These are phyloP conservation scores for Diaporthe amygdali DNA, from an alignment of 2,329 filamentous ascomycete species.

Conservation along the genomic window DNA sequence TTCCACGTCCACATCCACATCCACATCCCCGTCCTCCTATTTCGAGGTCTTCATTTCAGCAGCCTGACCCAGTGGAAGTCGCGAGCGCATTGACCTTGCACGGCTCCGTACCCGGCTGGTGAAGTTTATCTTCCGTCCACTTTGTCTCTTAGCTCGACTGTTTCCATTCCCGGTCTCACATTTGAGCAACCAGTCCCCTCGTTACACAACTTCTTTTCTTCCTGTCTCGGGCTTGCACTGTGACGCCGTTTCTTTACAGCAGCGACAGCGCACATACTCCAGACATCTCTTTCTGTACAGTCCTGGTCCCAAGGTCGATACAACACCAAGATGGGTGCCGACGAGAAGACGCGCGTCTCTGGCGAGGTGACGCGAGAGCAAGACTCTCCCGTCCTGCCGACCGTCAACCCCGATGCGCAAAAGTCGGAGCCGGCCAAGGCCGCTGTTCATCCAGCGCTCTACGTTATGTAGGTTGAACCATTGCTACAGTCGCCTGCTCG, in stretches of 20 bases:
- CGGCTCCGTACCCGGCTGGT: not conserved
- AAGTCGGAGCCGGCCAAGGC: constrained; percentile 71
- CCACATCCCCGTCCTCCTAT: not conserved
- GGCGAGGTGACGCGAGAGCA: constrained; percentile 73
- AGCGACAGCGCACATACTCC: constrained; percentile 1
- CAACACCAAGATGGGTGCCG: constrained; percentile 59
- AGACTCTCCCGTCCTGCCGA: constrained; percentile 72
- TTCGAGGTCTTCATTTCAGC: not conserved
- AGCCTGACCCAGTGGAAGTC: not conserved
- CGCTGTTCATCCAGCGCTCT: constrained; percentile 80
- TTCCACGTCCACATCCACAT: not conserved
- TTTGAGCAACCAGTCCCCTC: constrained; percentile 22
- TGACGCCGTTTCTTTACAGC: not conserved
- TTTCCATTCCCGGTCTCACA: not conserved
- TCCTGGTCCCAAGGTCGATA: not conserved
- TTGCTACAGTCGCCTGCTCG: not conserved
- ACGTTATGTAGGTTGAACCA: constrained; percentile 67
- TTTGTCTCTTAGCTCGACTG: not conserved
- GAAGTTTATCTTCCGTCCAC: constrained; percentile 14
- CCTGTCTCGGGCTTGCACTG: not conserved
- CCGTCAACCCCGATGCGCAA: constrained; percentile 76
- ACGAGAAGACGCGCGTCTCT: constrained; percentile 85
- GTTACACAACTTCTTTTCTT: constrained; percentile 21
- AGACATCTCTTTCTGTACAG: not conserved
- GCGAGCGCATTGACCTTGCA: constrained; percentile 12